Base-by-base conservation (phyloP, 2,329 filamentous ascomycete genomes). In the Chaetomiaceae sp. region DNA sequence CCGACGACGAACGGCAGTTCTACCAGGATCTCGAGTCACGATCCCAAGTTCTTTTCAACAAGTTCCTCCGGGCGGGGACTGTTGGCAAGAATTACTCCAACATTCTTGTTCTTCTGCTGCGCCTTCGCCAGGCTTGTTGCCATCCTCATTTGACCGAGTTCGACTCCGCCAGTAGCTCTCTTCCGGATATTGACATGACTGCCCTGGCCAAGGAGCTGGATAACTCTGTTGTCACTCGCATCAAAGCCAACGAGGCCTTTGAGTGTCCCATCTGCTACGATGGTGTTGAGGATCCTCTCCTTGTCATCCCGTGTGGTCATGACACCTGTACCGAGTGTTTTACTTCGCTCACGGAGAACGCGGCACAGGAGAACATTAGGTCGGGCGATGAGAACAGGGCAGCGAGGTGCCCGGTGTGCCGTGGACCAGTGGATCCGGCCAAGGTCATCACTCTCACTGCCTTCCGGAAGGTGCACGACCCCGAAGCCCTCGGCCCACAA, bases 261-360 rank as follows among this genome's bases (percentile, higher is more conserved):
- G 85, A 91, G 63, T 95, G 90, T 62, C 87, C 87, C 0, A 83
- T 93, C 17, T 96, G 90, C 65, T 84, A 87, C 52, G 90, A 96
- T 61, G 82, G 75, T 2, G 81, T 85, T 6, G 74, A 78, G 13
- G 90, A 91, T 55, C 87, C 88, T 0, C 79, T 79, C 3, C 87
- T 95, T 56, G 85, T 91, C 65, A 75, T 89, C 45, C 89, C 89
- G 1, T 96, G 90, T 62, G 90, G 90, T 2, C 90, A 96, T 62
- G 81, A 85, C 53, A 82, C 83, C 20, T 96, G 90, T 66, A 72
- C 77, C 1, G 85, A 90, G 55, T 96, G 90, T 63, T 83, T 93
- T 54, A 76, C 81, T 5, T 81, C 78, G 48, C 76, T 95, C 41
- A 75, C 76, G 0, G 87, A 89, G 55, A 81, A 70, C 38, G 68